A percentile compares a stretch with the other conserved stretches of the same genome.
Conservation (phyloP, 257 asterid species). For the Solanum chilense region DNA sequence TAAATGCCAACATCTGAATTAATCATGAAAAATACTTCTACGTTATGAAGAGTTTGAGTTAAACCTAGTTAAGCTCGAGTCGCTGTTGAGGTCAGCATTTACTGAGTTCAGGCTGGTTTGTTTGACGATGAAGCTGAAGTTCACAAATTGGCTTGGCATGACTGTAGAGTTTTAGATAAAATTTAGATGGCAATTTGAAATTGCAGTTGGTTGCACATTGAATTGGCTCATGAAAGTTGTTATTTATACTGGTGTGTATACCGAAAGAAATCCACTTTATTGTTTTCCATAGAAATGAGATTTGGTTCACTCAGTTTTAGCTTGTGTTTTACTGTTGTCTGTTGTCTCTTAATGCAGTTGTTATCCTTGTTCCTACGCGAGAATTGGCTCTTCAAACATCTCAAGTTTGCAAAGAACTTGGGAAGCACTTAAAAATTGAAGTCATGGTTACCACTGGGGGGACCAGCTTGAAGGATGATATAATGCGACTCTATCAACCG, state of each 20-base stretch:
- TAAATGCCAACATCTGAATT: not conserved
- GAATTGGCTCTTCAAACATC: slow-evolving; percentile 92
- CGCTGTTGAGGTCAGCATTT: not conserved
- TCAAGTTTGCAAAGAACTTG: slow-evolving; percentile 88
- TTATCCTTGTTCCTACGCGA: slow-evolving; percentile 75
- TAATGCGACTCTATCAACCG: slow-evolving; percentile 86
- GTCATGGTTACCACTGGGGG: slow-evolving; percentile 94
- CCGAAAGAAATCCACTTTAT: not conserved
- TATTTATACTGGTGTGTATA: not conserved
- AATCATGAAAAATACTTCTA: not conserved
- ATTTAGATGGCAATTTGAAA: not conserved
- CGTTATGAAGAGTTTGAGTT: not conserved
- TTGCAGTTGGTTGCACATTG: not conserved
- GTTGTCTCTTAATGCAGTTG: slow-evolving; percentile 36
- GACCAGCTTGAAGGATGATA: slow-evolving; percentile 85
- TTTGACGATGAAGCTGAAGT: not conserved
- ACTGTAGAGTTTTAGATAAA: not conserved
- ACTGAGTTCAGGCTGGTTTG: not conserved
- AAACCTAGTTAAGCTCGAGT: not conserved
- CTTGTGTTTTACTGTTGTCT: not conserved
- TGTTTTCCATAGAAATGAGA: not conserved
- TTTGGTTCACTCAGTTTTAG: not conserved
- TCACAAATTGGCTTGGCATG: not conserved
- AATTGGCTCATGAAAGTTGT: not conserved
- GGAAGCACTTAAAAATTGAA: slow-evolving; percentile 64